A percentile compares a stretch with the other conserved stretches of the same genome.
phyloP scores from a whole-genome alignment of 2,329 filamentous ascomycete genomes.

The Chrysoporthe cubensis region DNA sequence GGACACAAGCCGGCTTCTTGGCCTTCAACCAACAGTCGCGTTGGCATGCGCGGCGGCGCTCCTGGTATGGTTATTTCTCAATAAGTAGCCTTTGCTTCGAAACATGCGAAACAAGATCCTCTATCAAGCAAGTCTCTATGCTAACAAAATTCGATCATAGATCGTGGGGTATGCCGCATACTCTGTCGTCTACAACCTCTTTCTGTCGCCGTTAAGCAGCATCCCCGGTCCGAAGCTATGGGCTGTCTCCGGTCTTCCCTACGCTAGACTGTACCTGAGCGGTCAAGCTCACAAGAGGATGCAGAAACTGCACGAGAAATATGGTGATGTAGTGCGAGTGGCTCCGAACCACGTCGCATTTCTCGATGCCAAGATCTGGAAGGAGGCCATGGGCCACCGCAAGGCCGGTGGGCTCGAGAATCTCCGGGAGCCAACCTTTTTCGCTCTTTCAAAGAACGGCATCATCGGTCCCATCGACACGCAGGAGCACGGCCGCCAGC shows the following conservation, averaged over 20 bases:
- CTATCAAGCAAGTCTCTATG: not conserved
- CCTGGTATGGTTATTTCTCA: not conserved
- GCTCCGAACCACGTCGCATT: slow-evolving; percentile 18
- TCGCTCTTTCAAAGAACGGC: not conserved
- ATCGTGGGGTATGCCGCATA: slow-evolving; percentile 11
- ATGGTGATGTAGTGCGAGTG: slow-evolving; percentile 20
- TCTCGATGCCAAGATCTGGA: slow-evolving; percentile 14
- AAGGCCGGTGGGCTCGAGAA: slow-evolving; percentile 19
- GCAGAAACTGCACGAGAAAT: slow-evolving; percentile 15
- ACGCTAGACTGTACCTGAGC: not conserved
- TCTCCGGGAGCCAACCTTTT: slow-evolving; percentile 15
- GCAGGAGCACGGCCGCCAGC: slow-evolving; percentile 16
- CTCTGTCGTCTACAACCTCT: slow-evolving; percentile 25
- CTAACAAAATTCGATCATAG: not conserved
- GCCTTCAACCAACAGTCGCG: not conserved
- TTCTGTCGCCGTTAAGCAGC: slow-evolving; percentile 17
- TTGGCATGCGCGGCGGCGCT: not conserved
- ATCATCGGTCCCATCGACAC: not conserved
- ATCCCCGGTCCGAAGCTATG: slow-evolving; percentile 23
- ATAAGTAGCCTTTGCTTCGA: no score
- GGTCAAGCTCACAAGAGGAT: slow-evolving; percentile 18
- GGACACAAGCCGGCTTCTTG: slow-evolving; percentile 1
- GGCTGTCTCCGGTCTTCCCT: slow-evolving; percentile 15
- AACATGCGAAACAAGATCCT: no score
- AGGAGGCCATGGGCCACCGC: slow-evolving; percentile 21